A percentile compares a stretch with the other conserved stretches of the same genome.
Evolutionary conservation across 1,139 yeast species (phyloP).

Genomic region (Blastobotrys malaysiensis): DNA sequence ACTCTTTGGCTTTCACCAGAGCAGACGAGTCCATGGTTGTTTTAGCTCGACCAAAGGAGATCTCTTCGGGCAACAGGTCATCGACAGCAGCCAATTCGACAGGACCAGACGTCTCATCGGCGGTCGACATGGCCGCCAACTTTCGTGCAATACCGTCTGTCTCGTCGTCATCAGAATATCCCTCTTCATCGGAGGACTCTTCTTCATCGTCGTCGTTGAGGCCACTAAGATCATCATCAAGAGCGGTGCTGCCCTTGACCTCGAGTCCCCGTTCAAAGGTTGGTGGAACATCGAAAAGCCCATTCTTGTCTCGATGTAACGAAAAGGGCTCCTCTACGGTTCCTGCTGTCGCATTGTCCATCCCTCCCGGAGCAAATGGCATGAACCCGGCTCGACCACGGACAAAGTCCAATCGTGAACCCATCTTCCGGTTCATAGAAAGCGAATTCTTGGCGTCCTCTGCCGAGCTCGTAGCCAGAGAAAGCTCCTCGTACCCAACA

Average conservation of each 20-base stretch:
- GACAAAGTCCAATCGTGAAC: conserved; percentile 55
- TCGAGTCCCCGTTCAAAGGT: conserved; percentile 72
- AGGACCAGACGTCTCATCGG: conserved; percentile 11
- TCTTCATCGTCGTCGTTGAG: conserved; percentile 26
- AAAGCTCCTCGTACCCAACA: conserved; percentile 55
- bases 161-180: conserved; percentile 20
- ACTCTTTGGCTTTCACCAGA: conserved; percentile 46
- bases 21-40: conserved; percentile 16
- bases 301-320: conserved; percentile 64
- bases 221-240: conserved; percentile 25
- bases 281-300: conserved; percentile 77
- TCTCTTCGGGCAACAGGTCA: conserved; percentile 67
- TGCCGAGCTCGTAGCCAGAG: conserved; percentile 41
- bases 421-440: conserved; percentile 63
- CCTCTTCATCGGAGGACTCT: conserved; percentile 27
- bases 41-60: conserved; percentile 40
- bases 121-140: background rate
- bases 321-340: conserved; percentile 26
- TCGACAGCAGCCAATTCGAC: conserved; percentile 48
- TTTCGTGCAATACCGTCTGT: background rate
- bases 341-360: conserved; percentile 4
- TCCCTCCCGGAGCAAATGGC: conserved; percentile 95
- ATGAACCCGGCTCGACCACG: conserved; percentile 69
- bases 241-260: conserved; percentile 23
- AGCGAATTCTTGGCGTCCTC: conserved; percentile 65